These are phyloP conservation scores for Lentinula lateritia DNA, from an alignment of 768 basidiomycete genomes.

Conservation along the genomic window DNA sequence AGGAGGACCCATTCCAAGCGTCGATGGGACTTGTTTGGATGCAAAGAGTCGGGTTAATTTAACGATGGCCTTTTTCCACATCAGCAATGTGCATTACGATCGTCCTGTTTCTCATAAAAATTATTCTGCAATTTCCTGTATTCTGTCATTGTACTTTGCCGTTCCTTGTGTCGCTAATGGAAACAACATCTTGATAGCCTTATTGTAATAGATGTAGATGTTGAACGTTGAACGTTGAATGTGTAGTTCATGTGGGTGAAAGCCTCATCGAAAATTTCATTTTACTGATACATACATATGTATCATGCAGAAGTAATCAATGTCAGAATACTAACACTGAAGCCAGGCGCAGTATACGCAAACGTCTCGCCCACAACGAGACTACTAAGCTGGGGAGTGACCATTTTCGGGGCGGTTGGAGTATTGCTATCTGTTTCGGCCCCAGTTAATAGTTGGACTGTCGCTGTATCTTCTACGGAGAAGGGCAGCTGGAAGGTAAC, in stretches of 20 bases:
- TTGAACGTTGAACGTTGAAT: no score
- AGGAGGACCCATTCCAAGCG: slow-evolving; percentile 37
- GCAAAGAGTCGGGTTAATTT: not conserved
- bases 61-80: not conserved
- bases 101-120: no score
- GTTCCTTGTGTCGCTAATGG: no score
- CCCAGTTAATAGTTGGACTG: slow-evolving; percentile 46
- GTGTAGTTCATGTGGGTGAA: no score
- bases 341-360: slow-evolving; percentile 47
- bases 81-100: no score
- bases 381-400: slow-evolving; percentile 39
- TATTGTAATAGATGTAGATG: no score
- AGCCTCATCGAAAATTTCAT: no score
- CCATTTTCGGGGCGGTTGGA: slow-evolving; percentile 39
- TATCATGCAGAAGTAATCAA: not conserved
- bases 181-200: no score
- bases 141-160: no score
- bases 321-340: slow-evolving; percentile 34
- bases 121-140: no score
- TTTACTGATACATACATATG: no score
- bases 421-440: slow-evolving; percentile 48
- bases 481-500: slow-evolving; percentile 55
- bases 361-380: slow-evolving; percentile 47
- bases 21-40: slow-evolving; percentile 42
- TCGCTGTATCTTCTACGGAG: slow-evolving; percentile 37